A percentile compares a stretch with the other conserved stretches of the same genome.
These are phyloP conservation scores for Kwoniella dejecticola DNA, from an alignment of 768 basidiomycete species.

Conservation along the genomic window DNA sequence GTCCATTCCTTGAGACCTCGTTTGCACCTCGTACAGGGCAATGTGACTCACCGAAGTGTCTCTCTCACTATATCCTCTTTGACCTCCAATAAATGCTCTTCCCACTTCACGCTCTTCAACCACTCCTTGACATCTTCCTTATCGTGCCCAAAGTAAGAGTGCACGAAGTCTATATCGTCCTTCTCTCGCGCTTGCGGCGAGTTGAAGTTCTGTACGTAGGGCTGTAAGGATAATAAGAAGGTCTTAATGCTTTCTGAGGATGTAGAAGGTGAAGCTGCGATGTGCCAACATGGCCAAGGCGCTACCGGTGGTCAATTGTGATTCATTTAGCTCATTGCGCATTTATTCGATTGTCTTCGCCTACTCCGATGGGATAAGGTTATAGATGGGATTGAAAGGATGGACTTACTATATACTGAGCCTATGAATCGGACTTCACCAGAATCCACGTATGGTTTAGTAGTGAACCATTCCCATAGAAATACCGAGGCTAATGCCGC, in stretches of 20 bases:
- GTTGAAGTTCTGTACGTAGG: constrained; percentile 68
- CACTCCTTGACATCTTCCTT: constrained; percentile 84
- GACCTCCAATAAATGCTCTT: constrained; percentile 67
- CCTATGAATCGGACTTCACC: constrained; percentile 82
- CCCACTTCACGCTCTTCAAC: constrained; percentile 78
- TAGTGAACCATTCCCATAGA: constrained; percentile 65
- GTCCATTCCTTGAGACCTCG: no score
- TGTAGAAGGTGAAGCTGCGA: constrained; percentile 75
- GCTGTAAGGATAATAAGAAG: constrained; percentile 69
- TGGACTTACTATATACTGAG: constrained; percentile 53
- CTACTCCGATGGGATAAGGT: no score
- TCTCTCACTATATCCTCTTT: constrained; percentile 67
- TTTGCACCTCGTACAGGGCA: no score
- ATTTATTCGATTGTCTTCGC: no score
- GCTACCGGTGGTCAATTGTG: constrained; percentile 57
- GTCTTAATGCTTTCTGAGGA: constrained; percentile 59
- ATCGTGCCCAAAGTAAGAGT: constrained; percentile 74
- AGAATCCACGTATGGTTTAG: constrained; percentile 75
- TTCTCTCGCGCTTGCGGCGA: constrained; percentile 60
- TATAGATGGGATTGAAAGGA: neutral
- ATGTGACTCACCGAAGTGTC: constrained; percentile 67
- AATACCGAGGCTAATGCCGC: constrained; percentile 29
- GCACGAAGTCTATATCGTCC: constrained; percentile 73
- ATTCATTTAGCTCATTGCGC: neutral
- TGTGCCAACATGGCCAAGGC: constrained; percentile 96